Evolutionary conservation across 768 basidiomycete species (phyloP), one percentile per base, ranked within the genome.

Genomic region (Guyanaporus albipodus): DNA sequence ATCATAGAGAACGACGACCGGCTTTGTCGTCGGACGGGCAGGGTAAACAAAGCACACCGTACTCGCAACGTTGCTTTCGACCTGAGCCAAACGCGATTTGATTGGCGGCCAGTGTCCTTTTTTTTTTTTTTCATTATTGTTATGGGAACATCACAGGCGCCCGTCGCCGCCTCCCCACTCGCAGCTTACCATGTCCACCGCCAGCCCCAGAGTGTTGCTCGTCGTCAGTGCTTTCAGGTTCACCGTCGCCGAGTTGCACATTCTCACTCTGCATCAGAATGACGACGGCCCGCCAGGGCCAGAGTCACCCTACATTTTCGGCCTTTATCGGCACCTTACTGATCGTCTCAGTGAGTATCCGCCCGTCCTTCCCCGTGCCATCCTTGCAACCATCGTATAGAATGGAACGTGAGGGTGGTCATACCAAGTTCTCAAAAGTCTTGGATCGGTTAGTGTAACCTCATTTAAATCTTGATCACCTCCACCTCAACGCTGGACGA

Each of bases 371-470:
- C 12, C 14, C 41, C 17, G 11, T 34, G 22, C 26, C 44, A 14
- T 47, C 36, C 57, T 42, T 39, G 44, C 32, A 21, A 38, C 49
- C 44, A 39, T 27, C 28, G 34, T 19, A n/a, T 51, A 85, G 87
- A 83, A 12, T 89, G 85, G 83, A 72, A 86, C 56, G 85, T 91
- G 31, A 85, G 79, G 59, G 89, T 90, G 14, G 85, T 90, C 44
- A 69, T 90, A 21, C 87, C 87, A 12, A 86, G 80, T 55, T 73
- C 83, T 9, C 89, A 92, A 61, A 90, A 88, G 63, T 88, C 86
- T 29, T 92, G 90, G 89, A 90, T 92, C 27, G 90, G 89, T 86
- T 49, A 42, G 73, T 60, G 32, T 18, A 19, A 31, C 35, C 29
- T 17, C 39, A 22, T 27, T 32, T 17, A n/a, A 10, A 22, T 24